Conservation (phyloP, 495 filamentous ascomycete species). For the Rhizodiscina lignyota region DNA sequence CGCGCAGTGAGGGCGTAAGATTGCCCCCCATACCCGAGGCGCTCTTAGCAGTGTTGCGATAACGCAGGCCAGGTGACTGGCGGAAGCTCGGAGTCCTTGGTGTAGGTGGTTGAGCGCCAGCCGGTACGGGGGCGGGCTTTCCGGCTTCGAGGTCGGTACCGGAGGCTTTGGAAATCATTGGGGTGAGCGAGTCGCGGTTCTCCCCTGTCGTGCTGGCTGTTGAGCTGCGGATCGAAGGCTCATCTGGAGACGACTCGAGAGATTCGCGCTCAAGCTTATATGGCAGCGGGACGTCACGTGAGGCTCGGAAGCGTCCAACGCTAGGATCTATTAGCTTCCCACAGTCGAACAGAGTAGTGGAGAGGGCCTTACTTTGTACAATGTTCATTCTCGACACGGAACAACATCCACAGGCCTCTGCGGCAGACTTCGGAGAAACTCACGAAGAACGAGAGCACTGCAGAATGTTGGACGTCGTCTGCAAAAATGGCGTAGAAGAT, state of each 20-base stretch:
- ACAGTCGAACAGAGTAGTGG: background rate
- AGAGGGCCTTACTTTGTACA: conserved; percentile 40
- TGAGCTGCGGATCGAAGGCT: background rate
- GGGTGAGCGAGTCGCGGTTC: conserved; percentile 3
- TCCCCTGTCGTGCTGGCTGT: background rate
- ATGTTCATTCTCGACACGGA: conserved; percentile 95
- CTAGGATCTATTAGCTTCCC: conserved; percentile 10
- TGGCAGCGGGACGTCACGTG: conserved; percentile 63
- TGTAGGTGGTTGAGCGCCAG: background rate
- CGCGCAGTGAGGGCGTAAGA: conserved; percentile 15
- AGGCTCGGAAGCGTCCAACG: conserved; percentile 69
- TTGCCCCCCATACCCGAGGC: conserved; percentile 1
- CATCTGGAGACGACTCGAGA: background rate
- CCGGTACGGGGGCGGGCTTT: background rate
- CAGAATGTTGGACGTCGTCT: conserved; percentile 61
- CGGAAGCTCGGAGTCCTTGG: background rate
- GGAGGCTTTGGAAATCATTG: conserved; percentile 1
- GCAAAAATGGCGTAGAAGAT: conserved; percentile 82
- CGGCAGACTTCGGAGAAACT: conserved; percentile 61
- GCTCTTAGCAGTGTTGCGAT: conserved; percentile 8
- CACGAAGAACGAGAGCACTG: conserved; percentile 59
- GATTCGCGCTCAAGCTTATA: conserved; percentile 34
- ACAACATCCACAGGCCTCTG: conserved; percentile 75
- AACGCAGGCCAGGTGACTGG: background rate
- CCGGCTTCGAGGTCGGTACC: conserved; percentile 4